Percentiles rank a stretch among this genome's conserved stretches.
Evolutionary conservation across 2,329 filamentous ascomycete genomes (phyloP).

Genomic region (Alternaria brassicicola): DNA sequence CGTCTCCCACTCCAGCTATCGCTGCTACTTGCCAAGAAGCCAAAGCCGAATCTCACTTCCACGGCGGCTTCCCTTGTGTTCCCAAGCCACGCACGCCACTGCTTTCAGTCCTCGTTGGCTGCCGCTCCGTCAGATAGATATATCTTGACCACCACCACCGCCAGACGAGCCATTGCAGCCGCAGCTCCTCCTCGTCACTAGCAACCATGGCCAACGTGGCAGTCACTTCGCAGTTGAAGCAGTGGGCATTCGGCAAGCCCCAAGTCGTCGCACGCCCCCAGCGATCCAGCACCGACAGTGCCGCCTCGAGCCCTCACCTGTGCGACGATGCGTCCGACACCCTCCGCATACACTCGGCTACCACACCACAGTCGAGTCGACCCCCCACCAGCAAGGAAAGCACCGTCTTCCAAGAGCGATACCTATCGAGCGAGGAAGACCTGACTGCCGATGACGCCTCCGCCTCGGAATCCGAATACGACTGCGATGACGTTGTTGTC

Average conservation of each 20-base stretch:
- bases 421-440: slow-evolving; percentile 49
- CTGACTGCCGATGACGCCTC: slow-evolving; percentile 45
- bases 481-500: slow-evolving; percentile 41
- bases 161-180: not conserved
- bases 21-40: not conserved
- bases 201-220: slow-evolving; percentile 41
- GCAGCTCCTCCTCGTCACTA: slow-evolving; percentile 8
- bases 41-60: slow-evolving; percentile 30
- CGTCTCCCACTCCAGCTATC: slow-evolving; percentile 5
- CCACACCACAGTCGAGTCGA: slow-evolving; percentile 16
- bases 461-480: slow-evolving; percentile 33
- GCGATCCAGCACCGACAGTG: slow-evolving; percentile 38
- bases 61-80: slow-evolving; percentile 20
- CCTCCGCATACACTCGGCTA: slow-evolving; percentile 40
- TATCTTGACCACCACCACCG: too few relatives aligned
- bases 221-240: slow-evolving; percentile 44
- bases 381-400: slow-evolving; percentile 27
- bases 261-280: slow-evolving; percentile 31
- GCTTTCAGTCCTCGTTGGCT: slow-evolving; percentile 37
- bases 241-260: slow-evolving; percentile 48
- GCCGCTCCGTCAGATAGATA: slow-evolving; percentile 27
- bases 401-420: slow-evolving; percentile 44
- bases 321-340: slow-evolving; percentile 44
- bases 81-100: slow-evolving; percentile 33
- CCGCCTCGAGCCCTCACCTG: slow-evolving; percentile 45